phyloP scores from a whole-genome alignment of 1,139 yeast species.

The Kazachstania sp. region DNA sequence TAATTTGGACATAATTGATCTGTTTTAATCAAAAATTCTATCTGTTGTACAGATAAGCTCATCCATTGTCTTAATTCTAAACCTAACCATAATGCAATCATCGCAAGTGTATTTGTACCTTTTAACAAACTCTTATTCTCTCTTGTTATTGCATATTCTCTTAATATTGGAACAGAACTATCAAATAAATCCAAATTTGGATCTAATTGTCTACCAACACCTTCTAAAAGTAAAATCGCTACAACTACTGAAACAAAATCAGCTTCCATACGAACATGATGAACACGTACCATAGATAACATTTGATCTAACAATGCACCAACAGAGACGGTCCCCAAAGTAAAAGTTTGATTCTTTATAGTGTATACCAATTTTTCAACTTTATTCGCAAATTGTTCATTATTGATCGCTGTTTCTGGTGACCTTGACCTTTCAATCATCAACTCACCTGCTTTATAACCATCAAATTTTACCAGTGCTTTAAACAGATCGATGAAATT shows the following conservation, averaged over 20 bases:
- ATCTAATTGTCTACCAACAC: constrained; percentile 89
- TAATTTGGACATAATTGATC: constrained; percentile 57
- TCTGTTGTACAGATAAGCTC: constrained; percentile 56
- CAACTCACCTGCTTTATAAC: constrained; percentile 86
- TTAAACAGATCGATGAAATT: constrained; percentile 86
- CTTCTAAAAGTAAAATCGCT: constrained; percentile 82
- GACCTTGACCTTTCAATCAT: constrained; percentile 93
- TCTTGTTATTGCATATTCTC: constrained; percentile 63
- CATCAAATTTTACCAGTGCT: constrained; percentile 86
- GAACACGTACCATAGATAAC: constrained; percentile 80
- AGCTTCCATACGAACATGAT: constrained; percentile 96
- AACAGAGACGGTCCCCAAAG: constrained; percentile 83
- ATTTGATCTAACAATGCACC: constrained; percentile 87
- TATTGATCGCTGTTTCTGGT: constrained; percentile 82
- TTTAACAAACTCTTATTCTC: constrained; percentile 54
- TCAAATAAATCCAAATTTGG: constrained; percentile 91
- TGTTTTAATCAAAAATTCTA: constrained; percentile 46
- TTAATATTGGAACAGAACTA: constrained; percentile 81
- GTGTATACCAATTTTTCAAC: constrained; percentile 75
- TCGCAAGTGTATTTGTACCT: constrained; percentile 56
- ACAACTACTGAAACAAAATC: constrained; percentile 91
- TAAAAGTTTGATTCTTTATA: constrained; percentile 81
- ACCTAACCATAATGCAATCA: constrained; percentile 89
- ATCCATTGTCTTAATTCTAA: constrained; percentile 83
- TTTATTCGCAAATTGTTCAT: constrained; percentile 77